Evolutionary conservation across 495 filamentous ascomycete species (phyloP), one percentile per base, ranked within the genome.

Genomic region (Aspergillus baeticus): DNA sequence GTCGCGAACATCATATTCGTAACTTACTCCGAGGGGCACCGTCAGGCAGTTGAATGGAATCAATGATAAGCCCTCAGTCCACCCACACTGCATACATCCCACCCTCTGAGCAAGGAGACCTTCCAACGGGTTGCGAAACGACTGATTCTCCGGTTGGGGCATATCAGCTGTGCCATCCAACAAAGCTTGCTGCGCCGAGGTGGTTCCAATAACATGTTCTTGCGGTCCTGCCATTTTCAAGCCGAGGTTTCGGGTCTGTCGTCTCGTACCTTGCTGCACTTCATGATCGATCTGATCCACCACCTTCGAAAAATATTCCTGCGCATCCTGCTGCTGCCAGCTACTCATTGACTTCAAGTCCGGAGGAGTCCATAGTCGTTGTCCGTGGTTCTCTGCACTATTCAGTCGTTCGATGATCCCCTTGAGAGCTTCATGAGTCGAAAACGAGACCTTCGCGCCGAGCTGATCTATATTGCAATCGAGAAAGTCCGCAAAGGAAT

Each of bases 281-380:
- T 95, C 92, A 61, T 87, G 86, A 61, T 98, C 91, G 39, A 99
- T 73, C 58, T 92, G 85, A 47, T 93, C 90, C 51, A 96, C 76
- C 21, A 99, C 74, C 62, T 92, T 96, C 15, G 91, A 91, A 52
- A 89, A 96, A 66, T 96, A 99, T 69, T 99, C 95, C 69, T 99
- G 95, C 5, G 95, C 95, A 75, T 99, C 95, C 65, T 99, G 95
- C 64, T 99, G 95, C 68, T 96, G 87, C 86, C 88, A 94, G 43
- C 87, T 93, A 65, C 86, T 92, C 85, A 97, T 91, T 11, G 82
- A 88, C 65, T 94, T 94, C 13, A 97, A 66, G 52, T 85, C 83
- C 2, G 81, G 69, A 0, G 88, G 88, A 15, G 89, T 89, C 89
- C 90, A 94, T 10, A 96, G 73, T 36, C 81, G 85, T 60, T 76